A percentile compares a stretch with the other conserved stretches of the same genome.
phyloP scores from a whole-genome alignment of 2,329 filamentous ascomycete genomes.

The Aspergillus melleus region DNA sequence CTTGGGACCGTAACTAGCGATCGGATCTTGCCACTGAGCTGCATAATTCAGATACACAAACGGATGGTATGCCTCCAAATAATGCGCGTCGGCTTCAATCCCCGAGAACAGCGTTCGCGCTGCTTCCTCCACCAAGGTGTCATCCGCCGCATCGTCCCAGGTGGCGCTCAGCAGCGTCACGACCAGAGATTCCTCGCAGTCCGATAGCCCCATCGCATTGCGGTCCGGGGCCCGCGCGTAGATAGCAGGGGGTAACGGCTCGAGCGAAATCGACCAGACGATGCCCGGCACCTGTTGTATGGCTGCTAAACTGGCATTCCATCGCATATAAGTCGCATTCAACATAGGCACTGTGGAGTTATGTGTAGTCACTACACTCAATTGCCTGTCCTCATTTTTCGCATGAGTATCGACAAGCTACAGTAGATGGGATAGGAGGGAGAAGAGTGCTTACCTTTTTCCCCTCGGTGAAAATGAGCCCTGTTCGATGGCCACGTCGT shows the following conservation, averaged over 20 bases:
- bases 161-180: background rate
- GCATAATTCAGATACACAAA: constrained; percentile 4
- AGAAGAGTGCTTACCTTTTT: background rate
- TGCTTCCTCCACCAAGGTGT: background rate
- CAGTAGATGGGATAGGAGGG: too few species aligned
- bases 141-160: background rate
- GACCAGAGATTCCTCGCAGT: background rate
- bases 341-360: background rate
- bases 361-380: background rate
- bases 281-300: background rate
- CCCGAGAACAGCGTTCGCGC: background rate
- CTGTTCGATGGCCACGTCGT: background rate
- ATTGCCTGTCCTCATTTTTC: background rate
- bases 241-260: background rate
- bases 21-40: constrained; percentile 2
- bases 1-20: background rate
- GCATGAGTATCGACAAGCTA: background rate
- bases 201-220: background rate
- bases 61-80: background rate
- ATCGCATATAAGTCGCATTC: background rate
- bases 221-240: background rate
- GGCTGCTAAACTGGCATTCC: background rate
- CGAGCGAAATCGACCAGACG: background rate
- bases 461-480: background rate
- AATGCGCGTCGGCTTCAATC: background rate